Evolutionary conservation across 2,329 filamentous ascomycete genomes (phyloP).

Genomic region (Drechslerella stenobrocha): DNA sequence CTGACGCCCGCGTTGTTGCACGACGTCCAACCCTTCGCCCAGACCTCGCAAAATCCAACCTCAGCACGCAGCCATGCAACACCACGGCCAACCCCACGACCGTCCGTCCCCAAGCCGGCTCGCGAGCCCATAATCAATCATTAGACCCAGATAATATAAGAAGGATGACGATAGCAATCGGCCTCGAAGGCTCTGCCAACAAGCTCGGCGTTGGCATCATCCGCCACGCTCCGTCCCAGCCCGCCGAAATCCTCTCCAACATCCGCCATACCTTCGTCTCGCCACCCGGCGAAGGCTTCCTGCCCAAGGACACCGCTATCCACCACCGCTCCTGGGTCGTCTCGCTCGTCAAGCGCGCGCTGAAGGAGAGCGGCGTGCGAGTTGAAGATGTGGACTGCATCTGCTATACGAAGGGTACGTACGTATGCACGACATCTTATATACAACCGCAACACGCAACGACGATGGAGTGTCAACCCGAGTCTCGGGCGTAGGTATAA

Average conservation of each 20-base stretch:
- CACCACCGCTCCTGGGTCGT: slow-evolving; percentile 90
- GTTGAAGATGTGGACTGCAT: slow-evolving; percentile 79
- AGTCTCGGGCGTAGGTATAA: too few relatives aligned
- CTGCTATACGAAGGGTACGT: slow-evolving; percentile 77
- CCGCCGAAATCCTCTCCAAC: slow-evolving; percentile 79
- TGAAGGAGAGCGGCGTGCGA: slow-evolving; percentile 68
- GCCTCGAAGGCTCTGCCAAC: slow-evolving; percentile 92
- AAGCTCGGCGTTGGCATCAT: slow-evolving; percentile 95
- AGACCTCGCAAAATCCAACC: slow-evolving; percentile 47
- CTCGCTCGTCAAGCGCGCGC: slow-evolving; percentile 74
- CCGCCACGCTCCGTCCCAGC: slow-evolving; percentile 65
- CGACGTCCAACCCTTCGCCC: neutral
- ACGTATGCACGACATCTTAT: too few relatives aligned
- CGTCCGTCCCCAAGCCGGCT: slow-evolving; percentile 5
- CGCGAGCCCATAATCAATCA: neutral
- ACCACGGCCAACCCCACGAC: neutral
- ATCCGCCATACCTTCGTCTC: slow-evolving; percentile 90
- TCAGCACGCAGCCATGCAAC: slow-evolving; percentile 10
- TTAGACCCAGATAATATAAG: neutral
- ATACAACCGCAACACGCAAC: too few relatives aligned
- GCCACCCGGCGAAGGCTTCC: slow-evolving; percentile 88
- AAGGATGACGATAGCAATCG: slow-evolving; percentile 69
- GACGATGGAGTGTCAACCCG: too few relatives aligned
- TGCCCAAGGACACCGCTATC: slow-evolving; percentile 91
- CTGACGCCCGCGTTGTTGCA: neutral